phyloP scores from a whole-genome alignment of 139 green algal species.

The Tetradesmus obliquus region DNA sequence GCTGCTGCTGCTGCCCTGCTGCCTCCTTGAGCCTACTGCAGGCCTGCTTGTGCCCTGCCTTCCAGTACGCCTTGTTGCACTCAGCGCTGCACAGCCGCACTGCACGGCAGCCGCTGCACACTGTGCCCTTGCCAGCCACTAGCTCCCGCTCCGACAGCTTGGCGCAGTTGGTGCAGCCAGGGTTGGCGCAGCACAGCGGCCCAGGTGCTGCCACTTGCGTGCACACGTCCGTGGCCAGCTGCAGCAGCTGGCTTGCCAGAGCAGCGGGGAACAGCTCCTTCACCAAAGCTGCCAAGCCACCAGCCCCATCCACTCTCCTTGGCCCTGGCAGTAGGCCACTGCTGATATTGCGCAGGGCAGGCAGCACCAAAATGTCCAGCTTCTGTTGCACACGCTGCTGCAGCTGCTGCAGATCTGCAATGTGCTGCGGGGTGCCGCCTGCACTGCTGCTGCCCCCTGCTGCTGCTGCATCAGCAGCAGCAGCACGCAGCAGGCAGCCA shows the following conservation, averaged over 20 bases:
- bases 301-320: not conserved
- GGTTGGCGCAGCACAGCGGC: not conserved
- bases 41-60: not conserved
- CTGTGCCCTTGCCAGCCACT: not conserved
- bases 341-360: not conserved
- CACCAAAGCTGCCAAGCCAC: not conserved
- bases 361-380: not conserved
- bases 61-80: not conserved
- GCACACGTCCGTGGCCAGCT: not conserved
- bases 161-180: not conserved
- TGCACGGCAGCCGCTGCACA: not conserved
- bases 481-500: not conserved
- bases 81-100: not conserved
- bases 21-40: not conserved
- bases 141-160: not conserved
- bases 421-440: not conserved
- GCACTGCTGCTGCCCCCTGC: not conserved
- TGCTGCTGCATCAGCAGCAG: no score
- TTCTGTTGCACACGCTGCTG: not conserved
- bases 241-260: not conserved
- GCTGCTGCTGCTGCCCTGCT: not conserved
- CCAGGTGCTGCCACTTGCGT: not conserved
- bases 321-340: not conserved
- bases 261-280: not conserved
- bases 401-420: not conserved